phyloP scores from a whole-genome alignment of 345 rosid species.

The Tarenaya hassleriana region DNA sequence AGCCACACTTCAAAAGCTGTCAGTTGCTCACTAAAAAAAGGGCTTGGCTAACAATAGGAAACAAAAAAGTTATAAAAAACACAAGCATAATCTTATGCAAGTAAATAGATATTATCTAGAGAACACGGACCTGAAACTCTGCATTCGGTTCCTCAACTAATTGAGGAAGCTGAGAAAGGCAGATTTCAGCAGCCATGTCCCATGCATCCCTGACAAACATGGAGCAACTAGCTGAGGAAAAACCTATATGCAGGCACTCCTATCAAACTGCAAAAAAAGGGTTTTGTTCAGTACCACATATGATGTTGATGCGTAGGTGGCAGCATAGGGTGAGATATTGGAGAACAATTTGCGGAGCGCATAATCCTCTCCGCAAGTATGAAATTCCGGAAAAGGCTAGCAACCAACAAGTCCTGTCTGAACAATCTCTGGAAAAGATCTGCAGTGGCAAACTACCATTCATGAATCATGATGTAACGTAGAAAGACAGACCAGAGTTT shows the following conservation, averaged over 20 bases:
- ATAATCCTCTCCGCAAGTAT: conserved; percentile 97
- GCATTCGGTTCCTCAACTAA: conserved; percentile 71
- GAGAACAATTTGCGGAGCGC: conserved; percentile 99
- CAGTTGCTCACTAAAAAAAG: conserved; percentile 78
- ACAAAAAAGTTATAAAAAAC: conserved; percentile 7
- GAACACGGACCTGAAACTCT: conserved; percentile 70
- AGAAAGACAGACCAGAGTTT: conserved; percentile 16
- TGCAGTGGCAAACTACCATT: conserved; percentile 34
- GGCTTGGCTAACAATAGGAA: conserved; percentile 60
- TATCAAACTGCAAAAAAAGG: conserved; percentile 8
- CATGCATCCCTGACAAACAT: conserved; percentile 82
- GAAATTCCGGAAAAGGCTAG: conserved; percentile 92
- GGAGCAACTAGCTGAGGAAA: conserved; percentile 1
- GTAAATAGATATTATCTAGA: conserved; percentile 1
- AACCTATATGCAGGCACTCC: conserved; percentile 3
- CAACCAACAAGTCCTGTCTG: conserved; percentile 95
- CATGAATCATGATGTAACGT: conserved; percentile 14
- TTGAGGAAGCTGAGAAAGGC: conserved; percentile 95
- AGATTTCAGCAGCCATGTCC: conserved; percentile 99
- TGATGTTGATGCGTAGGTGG: conserved; percentile 99
- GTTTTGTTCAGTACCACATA: conserved; percentile 71
- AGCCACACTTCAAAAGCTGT: conserved; percentile 97
- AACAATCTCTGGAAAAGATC: conserved; percentile 93
- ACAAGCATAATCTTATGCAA: neutral
- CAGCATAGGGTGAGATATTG: conserved; percentile 86